Base-by-base conservation (phyloP, 2,329 filamentous ascomycete genomes). In the Fusarium hainanense region DNA sequence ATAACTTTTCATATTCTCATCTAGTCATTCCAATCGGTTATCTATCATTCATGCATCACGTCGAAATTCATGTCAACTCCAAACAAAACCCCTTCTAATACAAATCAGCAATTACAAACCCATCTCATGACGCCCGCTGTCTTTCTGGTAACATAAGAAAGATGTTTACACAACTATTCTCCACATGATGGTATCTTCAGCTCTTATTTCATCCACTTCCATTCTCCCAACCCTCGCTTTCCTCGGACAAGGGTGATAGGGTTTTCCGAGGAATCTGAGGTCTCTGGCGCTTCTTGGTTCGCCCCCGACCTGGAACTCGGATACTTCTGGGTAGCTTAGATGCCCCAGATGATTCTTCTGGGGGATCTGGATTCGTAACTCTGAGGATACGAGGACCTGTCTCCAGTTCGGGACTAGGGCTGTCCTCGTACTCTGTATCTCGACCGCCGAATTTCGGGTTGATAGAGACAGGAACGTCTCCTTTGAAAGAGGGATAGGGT, bases 141-240 rank as follows among this genome's bases (percentile, higher is more conserved):
- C 30, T 40, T 20, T 50, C 21, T 4, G 0, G 2, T 20, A 40
- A 51, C 4, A 40, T 12, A 18, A 51, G 48, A 40, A 27, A 49
- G 25, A 18, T 10, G 12, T 16, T 6, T 25, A 25, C 23, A 8
- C 23, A 25, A 25, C 23, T 25, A 25, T 25, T 25, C 6, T 25
- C 23, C 23, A 25, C 23, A 25, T 25, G 23, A 25, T 25, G 23
- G 23, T 34, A 34, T 34, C 32, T 4, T 16, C 32, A 34, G 32
- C 1, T 37, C 5, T 18, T 37, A 10, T 2, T 0, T 0, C 1
- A n/a, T 37, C 16, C 8, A 37, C 16, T 6, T 37, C 34, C 10
- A n/a, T 37, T n/a, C 10, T 37, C 34, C 10, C 6, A n/a, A 37
- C 6, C 18, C 18, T 4, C 6, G 1, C 18, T 37, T 37, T 37